Evolutionary conservation across 371 early-diverging fungal genomes (phyloP), one percentile per base, ranked within the genome.

Genomic region (Mortierella sp.): DNA sequence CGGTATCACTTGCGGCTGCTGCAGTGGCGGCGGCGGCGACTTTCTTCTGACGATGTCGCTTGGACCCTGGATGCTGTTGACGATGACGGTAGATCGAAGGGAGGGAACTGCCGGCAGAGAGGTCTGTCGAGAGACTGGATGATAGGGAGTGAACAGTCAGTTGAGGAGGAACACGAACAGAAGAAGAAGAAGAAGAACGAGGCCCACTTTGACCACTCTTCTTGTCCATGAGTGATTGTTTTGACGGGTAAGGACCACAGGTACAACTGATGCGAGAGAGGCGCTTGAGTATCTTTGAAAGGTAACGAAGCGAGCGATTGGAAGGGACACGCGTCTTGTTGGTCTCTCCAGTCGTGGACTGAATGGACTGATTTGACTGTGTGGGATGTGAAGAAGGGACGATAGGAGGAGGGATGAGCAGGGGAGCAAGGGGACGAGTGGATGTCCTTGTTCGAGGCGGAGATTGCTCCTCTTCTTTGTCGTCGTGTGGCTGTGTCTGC

Each of bases 241-340:
- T 37, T 41, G 61, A 58, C 43, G 53, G 58, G 26, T 63, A 52
- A 29, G 44, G 70, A 41, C 66, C 47, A 52, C 65, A 61, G 9
- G 50, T 52, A 55, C 70, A 74, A 37, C 31, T 39, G 14, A 79
- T 41, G 22, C 66, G 53, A 39, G 66, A 74, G 22, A 79, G 68
- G n/a, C 68, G 71, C 9, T 34, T 53, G 31, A 78, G 34, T 48
- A 78, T 5, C 31, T 61, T 55, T 26, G 73, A 50, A 44, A 77
- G 58, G 58, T 64, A 77, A 41, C 45, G 61, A 8, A 69, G 43
- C 5, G 79, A 61, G 40, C 47, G 48, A 41, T 58, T 31, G 10
- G 71, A 65, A 1, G 29, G 55, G 37, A 43, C 29, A 16, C 65
- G 70, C 22, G 34, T 19, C 34, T 58, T 58, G 34, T 34, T 50